Base-by-base conservation (phyloP, 768 basidiomycete genomes). In the Lentinula aciculospora region DNA sequence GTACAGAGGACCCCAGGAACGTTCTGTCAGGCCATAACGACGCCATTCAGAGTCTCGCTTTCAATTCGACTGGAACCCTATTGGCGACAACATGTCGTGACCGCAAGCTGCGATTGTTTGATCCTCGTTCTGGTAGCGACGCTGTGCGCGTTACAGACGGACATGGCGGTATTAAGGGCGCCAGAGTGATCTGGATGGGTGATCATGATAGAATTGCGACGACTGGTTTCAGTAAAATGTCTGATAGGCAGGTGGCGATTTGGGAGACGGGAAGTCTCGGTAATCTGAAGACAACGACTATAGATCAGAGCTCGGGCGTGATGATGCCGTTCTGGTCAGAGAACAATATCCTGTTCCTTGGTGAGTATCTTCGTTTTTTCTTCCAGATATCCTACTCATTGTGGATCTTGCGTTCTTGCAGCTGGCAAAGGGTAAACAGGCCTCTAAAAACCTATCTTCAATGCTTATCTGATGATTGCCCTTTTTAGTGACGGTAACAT, bases 241-340 rank as follows among this genome's bases (percentile, higher is more conserved):
- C 90, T 48, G 96, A 99, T 69, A 81, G 96, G 8, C 94, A 99
- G 70, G 79, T 94, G 32, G 80, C 77, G 56, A 73, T 99, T 44
- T 99, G 95, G 96, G 94, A 98, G 68, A 83, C 90, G 1, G 82
- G 86, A 9, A 78, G 84, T 13, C 70, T 98, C 54, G 77, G 71
- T 39, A 93, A 83, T 67, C 64, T 94, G 61, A 95, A 93, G 75
- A 92, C 83, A 58, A 74, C 85, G 54, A 78, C 77, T 13, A 75
- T 98, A 60, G 96, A 99, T 70, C 93, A 95, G 69, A 88, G 87
- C 37, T 85, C 94, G 53, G 96, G 96, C 37, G 92, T 96, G 9
- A 70, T 95, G 42, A 98, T 98, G 94, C 96, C 96, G 2, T 97
- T 97, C 84, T 98, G 92, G 86, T 86, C 83, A 40, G 94, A 96